These are phyloP conservation scores for Thermothielavioides terrestris DNA, from an alignment of 495 filamentous ascomycete genomes.

Conservation along the genomic window DNA sequence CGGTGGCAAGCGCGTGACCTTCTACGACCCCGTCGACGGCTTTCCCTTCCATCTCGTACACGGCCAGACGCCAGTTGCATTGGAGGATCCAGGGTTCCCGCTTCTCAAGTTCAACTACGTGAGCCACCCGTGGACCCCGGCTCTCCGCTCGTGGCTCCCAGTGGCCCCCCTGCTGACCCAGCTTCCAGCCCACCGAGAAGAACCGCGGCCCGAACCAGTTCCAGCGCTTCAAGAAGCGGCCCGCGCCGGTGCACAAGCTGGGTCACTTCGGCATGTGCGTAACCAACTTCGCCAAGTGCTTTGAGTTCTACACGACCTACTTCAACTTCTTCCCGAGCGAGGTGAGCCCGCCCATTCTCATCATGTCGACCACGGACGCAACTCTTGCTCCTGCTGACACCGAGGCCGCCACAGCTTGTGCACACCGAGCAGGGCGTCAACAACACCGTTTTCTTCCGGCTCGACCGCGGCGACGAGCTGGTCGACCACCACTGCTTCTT, in stretches of 20 bases:
- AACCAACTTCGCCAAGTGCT: constrained; percentile 46
- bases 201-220: constrained; percentile 39
- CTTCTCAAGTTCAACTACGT: constrained; percentile 39
- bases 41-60: constrained; percentile 52
- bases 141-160: too few species aligned
- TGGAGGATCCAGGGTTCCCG: constrained; percentile 32
- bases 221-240: constrained; percentile 51
- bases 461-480: constrained; percentile 50
- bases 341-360: constrained; percentile 20
- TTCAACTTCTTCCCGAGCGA: constrained; percentile 61
- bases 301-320: constrained; percentile 54
- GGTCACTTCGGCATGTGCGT: constrained; percentile 65
- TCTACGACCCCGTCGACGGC: constrained; percentile 50
- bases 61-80: constrained; percentile 39
- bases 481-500: constrained; percentile 73
- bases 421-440: constrained; percentile 43
- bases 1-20: constrained; percentile 49
- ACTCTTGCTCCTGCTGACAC: too few species aligned
- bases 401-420: constrained; percentile 22
- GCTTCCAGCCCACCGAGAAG: constrained; percentile 36
- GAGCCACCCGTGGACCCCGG: neutral
- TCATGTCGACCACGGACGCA: too few species aligned
- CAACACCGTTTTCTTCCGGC: constrained; percentile 54
- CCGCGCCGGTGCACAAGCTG: constrained; percentile 64
- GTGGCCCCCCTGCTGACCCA: too few species aligned